Base-by-base conservation (phyloP, 345 rosid species). In the Camelina laxa region DNA sequence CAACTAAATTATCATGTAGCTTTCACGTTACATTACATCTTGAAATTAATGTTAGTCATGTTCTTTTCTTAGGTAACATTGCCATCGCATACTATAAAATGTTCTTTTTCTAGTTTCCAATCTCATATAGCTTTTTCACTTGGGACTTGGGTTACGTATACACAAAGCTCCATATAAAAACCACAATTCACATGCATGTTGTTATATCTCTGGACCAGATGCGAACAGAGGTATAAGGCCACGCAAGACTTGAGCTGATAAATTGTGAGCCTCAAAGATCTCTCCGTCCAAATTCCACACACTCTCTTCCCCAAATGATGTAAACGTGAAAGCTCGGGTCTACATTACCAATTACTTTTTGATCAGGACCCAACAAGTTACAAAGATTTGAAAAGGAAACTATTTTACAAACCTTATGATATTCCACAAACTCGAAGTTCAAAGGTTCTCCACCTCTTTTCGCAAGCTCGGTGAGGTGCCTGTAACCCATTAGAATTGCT, bases 231-330 rank as follows among this genome's bases (percentile, higher is more conserved):
- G 84, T 64, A 94, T 70, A 69, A 94, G 91, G 69, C 98, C 89
- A 27, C 86, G 88, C 71, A 91, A 85, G 56, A 94, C 98, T 81
- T 91, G 98, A 8, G 96, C 97, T 11, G 98, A 94, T 65, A 91
- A 88, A 67, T 88, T 82, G 69, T 89, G 96, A 49, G 98, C 98
- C 72, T 81, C 82, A 59, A 94, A 89, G 67, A 86, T 88, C 92
- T 94, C 98, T 7, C 98, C 98, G 38, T 91, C 98, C 84, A 91
- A 77, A 76, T 94, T 94, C 97, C 97, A 94, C 47, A 87, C 73
- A 70, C 97, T 89, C 84, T 91, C 83, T 15, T 89, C 84, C 55
- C 95, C 98, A 1, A 77, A 65, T 24, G 96, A 91, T 51, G 87
- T 87, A 80, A 94, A 94, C 38, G 97, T 88, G 69, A 91, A 94